Base-by-base conservation (phyloP, 2,329 filamentous ascomycete species). In the Ophiostoma sp. region DNA sequence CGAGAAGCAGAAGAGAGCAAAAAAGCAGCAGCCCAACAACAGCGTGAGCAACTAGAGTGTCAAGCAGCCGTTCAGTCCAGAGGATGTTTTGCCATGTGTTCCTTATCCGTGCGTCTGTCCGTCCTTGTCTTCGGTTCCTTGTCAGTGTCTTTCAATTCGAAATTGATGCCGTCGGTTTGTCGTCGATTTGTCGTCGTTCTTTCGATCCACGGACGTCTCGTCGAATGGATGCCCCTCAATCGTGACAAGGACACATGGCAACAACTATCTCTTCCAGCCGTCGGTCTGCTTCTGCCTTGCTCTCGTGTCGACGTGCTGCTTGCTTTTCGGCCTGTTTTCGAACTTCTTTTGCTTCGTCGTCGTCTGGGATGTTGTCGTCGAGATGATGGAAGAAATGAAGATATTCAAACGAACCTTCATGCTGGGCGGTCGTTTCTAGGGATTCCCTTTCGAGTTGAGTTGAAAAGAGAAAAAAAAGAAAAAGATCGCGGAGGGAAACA, bases 401-500 rank as follows among this genome's bases (percentile, higher is more conserved):
- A 31, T 42, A 50, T 3, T 22, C 48, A 73, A 73, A 76, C 75
- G 36, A 70, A 76, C 76, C 76, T 76, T 76, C 76, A 76, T 76
- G 71, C 55, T 76, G 75, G 72, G 73, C 70, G 57, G 71, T 70
- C 33, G 61, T 66, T 63, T 70, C 28, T 50, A 39, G 17, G 52
- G 39, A 71, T 71, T 72, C 69, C 55, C 70, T 59, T 68, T 71
- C 28, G 61, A n/a, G 39, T 42, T 68, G 64, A n/a, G 42, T 50
- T 55, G 59, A 71, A 74, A 72, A 76, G 69, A 73, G n/a, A 73
- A 63, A 71, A 52, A 19, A 12, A 48, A n/a, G n/a, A 63, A 74
- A 59, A 71, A 66, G 55, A 22, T 72, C 74, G 72, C 71, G 71
- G 73, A 48, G 52, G 33, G 33, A 36, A 74, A 74, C 72, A 74